Percentiles rank a stretch among this genome's conserved stretches.
Conservation (phyloP, 2,329 filamentous ascomycete genomes). For the Calonectria pseudoreteaudii region DNA sequence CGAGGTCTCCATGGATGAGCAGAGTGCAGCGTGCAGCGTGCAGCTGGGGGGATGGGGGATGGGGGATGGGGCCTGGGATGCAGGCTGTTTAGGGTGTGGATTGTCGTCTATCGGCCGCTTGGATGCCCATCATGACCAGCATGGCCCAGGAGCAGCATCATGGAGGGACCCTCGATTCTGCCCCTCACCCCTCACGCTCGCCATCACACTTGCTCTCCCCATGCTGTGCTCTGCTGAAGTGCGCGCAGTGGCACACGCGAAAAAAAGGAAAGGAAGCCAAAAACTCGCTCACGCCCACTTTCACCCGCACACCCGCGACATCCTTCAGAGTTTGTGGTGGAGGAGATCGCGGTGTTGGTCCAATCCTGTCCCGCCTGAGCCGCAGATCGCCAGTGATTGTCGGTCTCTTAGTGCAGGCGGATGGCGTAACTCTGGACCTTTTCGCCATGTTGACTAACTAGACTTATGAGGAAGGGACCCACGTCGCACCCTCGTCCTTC, state of each 20-base stretch:
- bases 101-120: constrained; percentile 9
- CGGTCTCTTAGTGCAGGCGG: constrained; percentile 35
- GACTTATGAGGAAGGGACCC: neutral
- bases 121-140: constrained; percentile 14
- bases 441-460: constrained; percentile 4
- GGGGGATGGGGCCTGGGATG: neutral
- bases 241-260: neutral
- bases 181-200: neutral
- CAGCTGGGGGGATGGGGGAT: neutral
- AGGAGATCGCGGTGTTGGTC: constrained; percentile 18
- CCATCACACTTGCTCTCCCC: neutral
- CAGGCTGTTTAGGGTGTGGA: constrained; percentile 12
- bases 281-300: constrained; percentile 16
- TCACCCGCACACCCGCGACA: constrained; percentile 29
- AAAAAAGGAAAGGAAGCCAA: neutral
- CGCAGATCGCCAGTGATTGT: constrained; percentile 42
- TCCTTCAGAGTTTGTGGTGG: constrained; percentile 2
- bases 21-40: neutral
- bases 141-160: neutral
- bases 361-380: constrained; percentile 32
- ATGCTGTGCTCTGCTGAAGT: neutral
- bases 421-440: constrained; percentile 40
- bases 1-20: constrained; percentile 11
- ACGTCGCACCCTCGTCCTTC: constrained; percentile 29
- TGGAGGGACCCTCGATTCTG: neutral